Base-by-base conservation (phyloP, 768 basidiomycete genomes). In the Tricholomella constricta region DNA sequence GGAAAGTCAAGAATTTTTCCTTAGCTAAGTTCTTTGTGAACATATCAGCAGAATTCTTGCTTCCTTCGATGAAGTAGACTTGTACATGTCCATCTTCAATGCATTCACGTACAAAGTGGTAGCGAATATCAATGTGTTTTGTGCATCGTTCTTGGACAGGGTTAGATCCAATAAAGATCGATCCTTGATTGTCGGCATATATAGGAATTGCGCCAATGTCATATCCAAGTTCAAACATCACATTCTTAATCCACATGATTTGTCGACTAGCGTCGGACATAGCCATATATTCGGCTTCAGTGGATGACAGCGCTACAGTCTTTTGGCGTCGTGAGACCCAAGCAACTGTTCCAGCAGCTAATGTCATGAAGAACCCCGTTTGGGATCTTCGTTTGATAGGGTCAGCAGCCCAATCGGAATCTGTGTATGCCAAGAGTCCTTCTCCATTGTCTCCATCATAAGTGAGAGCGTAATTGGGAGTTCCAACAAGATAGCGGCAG, bases 251-350 rank as follows among this genome's bases (percentile, higher is more conserved):
- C 71, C 69, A 74, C 1, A 63, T 31, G 1, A 60, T 51, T 38
- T 73, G 62, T 27, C 63, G 51, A 14, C 59, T 52, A 6, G 66
- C 63, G 6, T 65, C 42, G 0, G 54, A 58, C 2, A 66, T 50
- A 17, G 72, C n/a, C n/a, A n/a, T n/a, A n/a, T n/a, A n/a, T n/a
- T n/a, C n/a, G n/a, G n/a, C n/a, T n/a, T n/a, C n/a, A 64, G 61
- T 65, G 1, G 68, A 72, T 1, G 75, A 76, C 2, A 64, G 46
- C 0, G 75, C 64, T 15, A 77, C 66, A 3, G 65, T 61, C 1
- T 62, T 17, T 54, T 79, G 78, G 8, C 46, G 52, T 36, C 65
- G 64, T 0, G 65, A 69, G 8, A 44, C 49, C 77, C 76, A 80
- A 22, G 47, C 60, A 10, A 77, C 63, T 1, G 64, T 46, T 0